Evolutionary conservation across 176 grass and related monocot genomes (phyloP).

Genomic region (Areca catechu): DNA sequence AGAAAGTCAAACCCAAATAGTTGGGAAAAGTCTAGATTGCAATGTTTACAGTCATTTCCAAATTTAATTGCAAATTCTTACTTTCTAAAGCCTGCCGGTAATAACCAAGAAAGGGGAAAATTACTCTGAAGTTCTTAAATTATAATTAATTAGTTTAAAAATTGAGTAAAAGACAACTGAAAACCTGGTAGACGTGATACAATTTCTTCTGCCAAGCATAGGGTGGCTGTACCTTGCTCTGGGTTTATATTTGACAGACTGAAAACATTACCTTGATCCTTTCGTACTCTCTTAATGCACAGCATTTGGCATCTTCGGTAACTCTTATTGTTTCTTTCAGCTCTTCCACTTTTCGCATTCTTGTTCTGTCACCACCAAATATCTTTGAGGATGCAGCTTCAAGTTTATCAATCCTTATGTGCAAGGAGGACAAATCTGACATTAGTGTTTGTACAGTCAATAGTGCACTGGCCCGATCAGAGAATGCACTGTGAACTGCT

Average conservation of each 20-base stretch:
- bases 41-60: too few relatives aligned
- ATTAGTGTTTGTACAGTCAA: conserved; percentile 90
- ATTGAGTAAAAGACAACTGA: neutral
- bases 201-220: neutral
- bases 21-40: too few relatives aligned
- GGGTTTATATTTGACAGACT: neutral
- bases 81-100: too few relatives aligned
- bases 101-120: too few relatives aligned
- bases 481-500: conserved; percentile 79
- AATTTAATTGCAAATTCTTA: too few relatives aligned
- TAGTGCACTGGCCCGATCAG: conserved; percentile 80
- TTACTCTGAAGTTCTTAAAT: too few relatives aligned
- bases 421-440: conserved; percentile 77
- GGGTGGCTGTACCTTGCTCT: neutral
- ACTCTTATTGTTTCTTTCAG: conserved; percentile 70
- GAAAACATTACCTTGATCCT: conserved; percentile 76
- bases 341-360: conserved; percentile 66
- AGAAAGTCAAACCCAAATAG: too few relatives aligned
- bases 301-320: conserved; percentile 85
- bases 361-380: conserved; percentile 88
- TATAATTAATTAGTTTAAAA: neutral
- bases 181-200: neutral
- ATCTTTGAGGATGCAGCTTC: conserved; percentile 83
- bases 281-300: conserved; percentile 78
- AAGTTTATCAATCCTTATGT: conserved; percentile 70